phyloP scores from a whole-genome alignment of 2,329 filamentous ascomycete genomes.

The Microcera coccophila region DNA sequence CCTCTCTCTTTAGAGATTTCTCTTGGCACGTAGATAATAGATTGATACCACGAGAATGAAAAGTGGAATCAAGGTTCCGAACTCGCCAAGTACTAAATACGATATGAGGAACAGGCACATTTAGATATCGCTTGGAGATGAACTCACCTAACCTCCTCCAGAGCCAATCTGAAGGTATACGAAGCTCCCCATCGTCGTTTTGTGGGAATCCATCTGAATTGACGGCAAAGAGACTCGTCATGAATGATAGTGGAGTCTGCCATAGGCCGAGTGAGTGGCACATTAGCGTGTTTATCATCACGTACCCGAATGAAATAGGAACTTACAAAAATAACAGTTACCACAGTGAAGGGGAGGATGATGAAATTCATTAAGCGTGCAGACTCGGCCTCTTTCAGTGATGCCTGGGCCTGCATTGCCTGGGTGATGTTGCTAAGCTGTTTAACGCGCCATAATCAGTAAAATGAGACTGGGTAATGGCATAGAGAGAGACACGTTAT shows the following conservation, averaged over 20 bases:
- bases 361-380: conserved; percentile 8
- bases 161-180: background rate
- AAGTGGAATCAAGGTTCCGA: too few species aligned
- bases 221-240: conserved; percentile 15
- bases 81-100: too few species aligned
- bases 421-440: conserved; percentile 10
- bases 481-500: too few species aligned
- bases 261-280: background rate
- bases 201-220: conserved; percentile 5
- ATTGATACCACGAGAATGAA: too few species aligned
- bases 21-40: too few species aligned
- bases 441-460: too few species aligned
- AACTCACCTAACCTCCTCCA: background rate
- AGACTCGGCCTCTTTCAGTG: conserved; percentile 12
- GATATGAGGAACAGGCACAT: too few species aligned
- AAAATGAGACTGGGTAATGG: background rate
- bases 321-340: conserved; percentile 16
- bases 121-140: too few species aligned
- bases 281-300: background rate
- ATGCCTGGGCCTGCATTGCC: conserved; percentile 12
- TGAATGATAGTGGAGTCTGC: conserved; percentile 14
- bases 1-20: too few species aligned
- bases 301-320: background rate
- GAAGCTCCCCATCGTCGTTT: conserved; percentile 8
- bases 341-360: conserved; percentile 12